Percentiles rank a stretch among this genome's conserved stretches.
Conservation (phyloP, 2,329 filamentous ascomycete genomes). For the Xylariaceae sp. region DNA sequence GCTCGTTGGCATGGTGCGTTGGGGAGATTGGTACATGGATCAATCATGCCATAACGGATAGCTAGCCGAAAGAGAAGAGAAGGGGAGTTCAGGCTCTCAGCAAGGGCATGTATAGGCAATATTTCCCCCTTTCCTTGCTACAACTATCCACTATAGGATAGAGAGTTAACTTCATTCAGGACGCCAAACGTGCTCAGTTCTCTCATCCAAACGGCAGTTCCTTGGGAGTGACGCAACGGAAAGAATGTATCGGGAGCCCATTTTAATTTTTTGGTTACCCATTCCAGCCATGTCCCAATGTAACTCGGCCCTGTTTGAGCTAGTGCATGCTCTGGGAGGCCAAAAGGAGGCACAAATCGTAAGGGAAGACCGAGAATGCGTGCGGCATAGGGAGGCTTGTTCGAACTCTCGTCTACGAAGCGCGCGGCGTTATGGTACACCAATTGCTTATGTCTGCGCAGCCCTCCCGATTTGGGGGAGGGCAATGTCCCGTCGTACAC, state of each 20-base stretch:
- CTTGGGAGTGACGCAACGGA: conserved; percentile 19
- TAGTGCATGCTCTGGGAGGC: conserved; percentile 4
- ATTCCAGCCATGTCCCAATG: conserved; percentile 31
- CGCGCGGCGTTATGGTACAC: conserved; percentile 4
- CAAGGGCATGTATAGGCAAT: neutral
- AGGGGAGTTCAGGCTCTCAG: neutral
- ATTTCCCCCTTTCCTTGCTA: neutral
- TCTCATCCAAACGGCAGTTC: conserved; percentile 5
- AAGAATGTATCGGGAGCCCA: conserved; percentile 30
- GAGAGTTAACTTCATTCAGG: no score
- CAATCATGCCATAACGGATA: neutral
- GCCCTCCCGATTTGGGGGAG: neutral
- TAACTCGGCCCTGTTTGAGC: conserved; percentile 25
- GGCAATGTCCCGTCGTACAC: conserved; percentile 1
- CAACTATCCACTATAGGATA: neutral
- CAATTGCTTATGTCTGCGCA: neutral
- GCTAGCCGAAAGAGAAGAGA: neutral
- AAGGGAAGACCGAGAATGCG: neutral
- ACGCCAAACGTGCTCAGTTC: conserved; percentile 3
- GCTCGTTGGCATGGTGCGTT: neutral
- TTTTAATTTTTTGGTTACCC: conserved; percentile 18
- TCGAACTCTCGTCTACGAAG: neutral
- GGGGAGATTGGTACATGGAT: neutral
- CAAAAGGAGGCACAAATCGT: conserved; percentile 16
- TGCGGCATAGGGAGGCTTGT: neutral